These are phyloP conservation scores for Pyrenochaeta sp. DNA, from an alignment of 2,329 filamentous ascomycete genomes.

Conservation along the genomic window DNA sequence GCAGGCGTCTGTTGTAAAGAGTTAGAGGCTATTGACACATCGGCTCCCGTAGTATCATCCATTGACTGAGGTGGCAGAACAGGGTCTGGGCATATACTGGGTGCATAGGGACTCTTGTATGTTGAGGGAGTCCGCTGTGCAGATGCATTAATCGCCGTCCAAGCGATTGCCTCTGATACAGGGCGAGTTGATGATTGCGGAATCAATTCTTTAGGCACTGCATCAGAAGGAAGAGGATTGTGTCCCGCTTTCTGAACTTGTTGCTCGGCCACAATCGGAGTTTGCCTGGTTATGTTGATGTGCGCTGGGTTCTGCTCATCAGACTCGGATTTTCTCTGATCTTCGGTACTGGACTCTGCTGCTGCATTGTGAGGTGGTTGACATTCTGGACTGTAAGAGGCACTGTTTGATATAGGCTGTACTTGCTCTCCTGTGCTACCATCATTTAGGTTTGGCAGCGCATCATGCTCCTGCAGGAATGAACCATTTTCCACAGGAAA, in stretches of 20 bases:
- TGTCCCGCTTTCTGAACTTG: not conserved
- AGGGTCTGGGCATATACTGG: conserved; percentile 1
- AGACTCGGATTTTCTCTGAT: not conserved
- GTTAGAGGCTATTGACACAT: not conserved
- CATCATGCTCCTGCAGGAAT: not conserved
- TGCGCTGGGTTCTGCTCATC: not conserved
- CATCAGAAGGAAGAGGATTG: not conserved
- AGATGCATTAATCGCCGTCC: conserved; percentile 29
- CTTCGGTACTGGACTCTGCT: not conserved
- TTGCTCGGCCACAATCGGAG: not conserved
- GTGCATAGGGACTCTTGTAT: conserved; percentile 31
- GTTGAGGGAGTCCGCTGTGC: not conserved
- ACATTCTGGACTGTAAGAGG: not conserved
- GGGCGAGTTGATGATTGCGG: not conserved
- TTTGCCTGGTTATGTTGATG: not conserved
- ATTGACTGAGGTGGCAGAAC: not conserved
- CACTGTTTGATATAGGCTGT: not conserved
- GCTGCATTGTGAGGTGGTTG: not conserved
- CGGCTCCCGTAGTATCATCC: not conserved
- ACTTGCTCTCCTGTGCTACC: not conserved
- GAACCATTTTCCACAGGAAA: not conserved
- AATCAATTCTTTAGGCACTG: not conserved
- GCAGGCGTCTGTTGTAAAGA: not conserved
- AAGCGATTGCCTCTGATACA: conserved; percentile 8
- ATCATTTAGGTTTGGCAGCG: not conserved